Evolutionary conservation across 1,139 yeast genomes (phyloP).

Genomic region (Citeromyces siamensis): DNA sequence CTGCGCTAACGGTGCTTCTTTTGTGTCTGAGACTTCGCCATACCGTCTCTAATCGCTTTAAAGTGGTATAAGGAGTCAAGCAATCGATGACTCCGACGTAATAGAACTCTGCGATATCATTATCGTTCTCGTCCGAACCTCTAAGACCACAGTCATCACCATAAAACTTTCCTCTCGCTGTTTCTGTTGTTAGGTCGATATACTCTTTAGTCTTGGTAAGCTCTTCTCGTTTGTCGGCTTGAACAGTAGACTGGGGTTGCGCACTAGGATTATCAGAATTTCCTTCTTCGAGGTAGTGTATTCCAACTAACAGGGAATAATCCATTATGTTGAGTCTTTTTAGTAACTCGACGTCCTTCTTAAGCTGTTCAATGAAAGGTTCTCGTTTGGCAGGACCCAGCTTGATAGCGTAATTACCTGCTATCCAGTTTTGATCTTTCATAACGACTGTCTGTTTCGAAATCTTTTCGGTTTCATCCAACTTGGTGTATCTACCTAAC

Average conservation of each 20-base stretch:
- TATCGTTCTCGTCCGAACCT: constrained; percentile 54
- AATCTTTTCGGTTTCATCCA: constrained; percentile 16
- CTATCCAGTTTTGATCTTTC: constrained; percentile 86
- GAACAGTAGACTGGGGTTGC: neutral
- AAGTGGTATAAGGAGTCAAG: constrained; percentile 68
- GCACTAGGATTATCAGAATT: constrained; percentile 1
- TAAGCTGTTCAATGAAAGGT: constrained; percentile 55
- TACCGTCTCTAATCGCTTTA: constrained; percentile 75
- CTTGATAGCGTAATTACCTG: constrained; percentile 43
- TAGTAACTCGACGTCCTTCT: constrained; percentile 61
- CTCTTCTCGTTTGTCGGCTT: constrained; percentile 5
- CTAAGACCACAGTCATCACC: constrained; percentile 60
- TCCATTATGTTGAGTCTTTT: constrained; percentile 85
- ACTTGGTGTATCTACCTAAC: constrained; percentile 58
- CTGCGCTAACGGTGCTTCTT: constrained; percentile 66
- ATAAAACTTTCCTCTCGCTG: neutral
- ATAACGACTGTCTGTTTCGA: constrained; percentile 29
- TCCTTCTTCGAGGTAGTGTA: constrained; percentile 43
- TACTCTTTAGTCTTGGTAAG: constrained; percentile 6
- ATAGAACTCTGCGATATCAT: constrained; percentile 61
- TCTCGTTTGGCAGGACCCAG: constrained; percentile 62
- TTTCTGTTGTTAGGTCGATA: neutral
- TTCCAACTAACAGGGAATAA: constrained; percentile 78
- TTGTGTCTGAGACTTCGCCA: constrained; percentile 69
- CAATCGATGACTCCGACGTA: constrained; percentile 94